Conservation (phyloP, 306 rosid genomes). For the Herpetospermum pedunculosum region DNA sequence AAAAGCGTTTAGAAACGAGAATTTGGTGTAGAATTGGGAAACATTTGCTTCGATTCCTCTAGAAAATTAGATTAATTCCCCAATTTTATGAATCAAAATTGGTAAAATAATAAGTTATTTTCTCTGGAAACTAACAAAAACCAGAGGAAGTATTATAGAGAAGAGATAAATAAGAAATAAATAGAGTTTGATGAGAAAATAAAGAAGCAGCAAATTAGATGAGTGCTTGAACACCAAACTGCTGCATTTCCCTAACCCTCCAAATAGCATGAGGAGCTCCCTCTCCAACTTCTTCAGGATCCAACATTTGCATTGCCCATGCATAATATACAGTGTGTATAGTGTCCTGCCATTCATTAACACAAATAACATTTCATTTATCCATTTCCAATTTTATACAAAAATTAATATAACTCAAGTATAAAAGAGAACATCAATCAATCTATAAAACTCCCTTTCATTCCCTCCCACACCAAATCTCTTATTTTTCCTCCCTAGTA, state of each 20-base stretch:
- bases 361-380: not conserved
- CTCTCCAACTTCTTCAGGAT: slow-evolving; percentile 55
- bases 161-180: not conserved
- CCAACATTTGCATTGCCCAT: slow-evolving; percentile 89
- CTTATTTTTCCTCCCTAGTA: too few species aligned
- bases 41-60: not conserved
- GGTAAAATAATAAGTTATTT: not conserved
- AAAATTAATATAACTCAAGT: not conserved
- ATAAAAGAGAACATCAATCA: not conserved
- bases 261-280: slow-evolving; percentile 60
- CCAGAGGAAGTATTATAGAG: not conserved
- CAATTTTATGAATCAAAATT: slow-evolving; percentile 1
- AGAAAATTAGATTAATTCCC: not conserved
- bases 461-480: too few species aligned
- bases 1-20: not conserved
- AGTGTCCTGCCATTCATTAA: slow-evolving; percentile 52
- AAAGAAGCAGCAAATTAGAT: slow-evolving; percentile 33
- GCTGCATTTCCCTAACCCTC: slow-evolving; percentile 82
- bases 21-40: not conserved
- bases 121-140: slow-evolving; percentile 2
- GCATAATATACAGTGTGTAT: slow-evolving; percentile 64
- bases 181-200: not conserved
- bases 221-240: slow-evolving; percentile 64
- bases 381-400: not conserved
- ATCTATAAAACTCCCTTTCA: too few species aligned